A percentile compares a stretch with the other conserved stretches of the same genome.
phyloP scores from a whole-genome alignment of 2,329 filamentous ascomycete genomes.

The Xylaria polymorpha region DNA sequence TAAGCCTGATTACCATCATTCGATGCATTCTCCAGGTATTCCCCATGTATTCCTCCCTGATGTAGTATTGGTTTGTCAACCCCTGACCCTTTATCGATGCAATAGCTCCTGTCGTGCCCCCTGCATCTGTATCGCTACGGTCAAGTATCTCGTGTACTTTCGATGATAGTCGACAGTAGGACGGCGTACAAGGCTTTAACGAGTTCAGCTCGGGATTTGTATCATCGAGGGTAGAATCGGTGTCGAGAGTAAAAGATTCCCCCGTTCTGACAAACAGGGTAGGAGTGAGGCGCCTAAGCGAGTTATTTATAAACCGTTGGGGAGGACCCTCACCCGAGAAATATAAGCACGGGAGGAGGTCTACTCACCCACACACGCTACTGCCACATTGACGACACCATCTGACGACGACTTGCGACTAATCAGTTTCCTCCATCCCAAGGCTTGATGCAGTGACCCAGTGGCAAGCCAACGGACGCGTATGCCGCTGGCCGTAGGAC shows the following conservation, averaged over 20 bases:
- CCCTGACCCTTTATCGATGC: not conserved
- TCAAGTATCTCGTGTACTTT: slow-evolving; percentile 12
- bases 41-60: slow-evolving; percentile 21
- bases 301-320: slow-evolving; percentile 39
- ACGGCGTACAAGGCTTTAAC: not conserved
- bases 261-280: slow-evolving; percentile 31
- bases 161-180: slow-evolving; percentile 5
- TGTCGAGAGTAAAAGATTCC: slow-evolving; percentile 18
- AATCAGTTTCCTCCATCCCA: slow-evolving; percentile 26
- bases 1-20: slow-evolving; percentile 2
- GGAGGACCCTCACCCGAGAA: slow-evolving; percentile 2
- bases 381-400: slow-evolving; percentile 46
- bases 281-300: slow-evolving; percentile 32
- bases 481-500: slow-evolving; percentile 44
- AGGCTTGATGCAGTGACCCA: slow-evolving; percentile 33
- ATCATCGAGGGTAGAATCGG: slow-evolving; percentile 17
- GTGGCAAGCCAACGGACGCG: slow-evolving; percentile 36
- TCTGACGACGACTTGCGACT: slow-evolving; percentile 44
- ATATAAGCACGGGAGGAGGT: slow-evolving; percentile 24
- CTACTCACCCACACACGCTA: slow-evolving; percentile 4
- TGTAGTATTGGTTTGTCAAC: slow-evolving; percentile 16
- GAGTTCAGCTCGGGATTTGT: slow-evolving; percentile 30
- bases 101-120: slow-evolving; percentile 3
- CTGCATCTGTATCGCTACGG: slow-evolving; percentile 3
- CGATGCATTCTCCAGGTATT: slow-evolving; percentile 24